Evolutionary conservation across 441 rosid genomes (phyloP), one percentile per base, ranked within the genome.

Genomic region (Aleurites moluccanus): DNA sequence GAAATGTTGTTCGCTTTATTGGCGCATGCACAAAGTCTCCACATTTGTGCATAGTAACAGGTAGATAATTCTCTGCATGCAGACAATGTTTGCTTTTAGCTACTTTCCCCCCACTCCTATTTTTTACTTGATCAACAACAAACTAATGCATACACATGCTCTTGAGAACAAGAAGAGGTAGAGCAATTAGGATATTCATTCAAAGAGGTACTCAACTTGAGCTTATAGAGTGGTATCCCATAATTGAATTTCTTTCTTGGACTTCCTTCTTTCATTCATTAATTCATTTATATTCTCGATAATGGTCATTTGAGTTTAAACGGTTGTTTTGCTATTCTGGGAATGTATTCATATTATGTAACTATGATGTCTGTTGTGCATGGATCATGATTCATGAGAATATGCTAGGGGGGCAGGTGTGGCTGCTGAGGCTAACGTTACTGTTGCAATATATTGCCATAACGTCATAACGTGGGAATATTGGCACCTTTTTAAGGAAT

Each of bases 21-120:
- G 97, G 97, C 78, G 97, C 92, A 20, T 86, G 91, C 73, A 85
- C 92, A 11, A 80, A 81, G 73, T 71, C 85, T 76, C 91, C 97
- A 44, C 80, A 84, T 80, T 81, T 91, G 74, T 87, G 91, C 80
- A 89, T 91, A 71, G 88, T 91, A 45, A 91, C 94, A 81, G 97
- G 97, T 88, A 83, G 14, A 60, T 4, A 28, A 60, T 25, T 60
- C 20, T n/a, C 64, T 27, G 64, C 38, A 13, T 28, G 64, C 30
- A 27, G 8, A 60, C 30, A 10, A 25, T 11, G 21, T 55, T 21
- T 55, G 25, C 60, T 55, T 55, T 55, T 7, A 21, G 27, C 9
- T 55, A 1, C n/a, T 21, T 55, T 21, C 4, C 25, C 25, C 62
- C 0, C 18, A 35, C 28, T 4, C 6, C 42, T 30, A 2, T 30